phyloP scores from a whole-genome alignment of 2,329 filamentous ascomycete genomes.

The Xylaria hypoxylon region DNA sequence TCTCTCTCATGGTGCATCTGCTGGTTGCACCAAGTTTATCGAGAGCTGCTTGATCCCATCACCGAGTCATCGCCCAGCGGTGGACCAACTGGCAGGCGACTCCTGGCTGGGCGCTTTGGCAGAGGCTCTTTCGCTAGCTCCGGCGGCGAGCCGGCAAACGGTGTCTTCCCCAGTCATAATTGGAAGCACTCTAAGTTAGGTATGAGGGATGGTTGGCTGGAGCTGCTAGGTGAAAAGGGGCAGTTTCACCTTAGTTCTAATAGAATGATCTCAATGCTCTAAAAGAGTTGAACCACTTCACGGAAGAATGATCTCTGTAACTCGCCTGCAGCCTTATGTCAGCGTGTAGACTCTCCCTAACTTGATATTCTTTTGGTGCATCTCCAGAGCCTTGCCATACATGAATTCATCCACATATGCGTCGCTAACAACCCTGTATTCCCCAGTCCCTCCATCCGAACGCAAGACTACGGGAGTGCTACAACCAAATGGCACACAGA shows the following conservation, averaged over 20 bases:
- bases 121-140: neutral
- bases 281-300: too few relatives aligned
- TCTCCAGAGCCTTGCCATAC: neutral
- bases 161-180: too few relatives aligned
- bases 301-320: too few relatives aligned
- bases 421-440: neutral
- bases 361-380: neutral
- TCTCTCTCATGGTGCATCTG: neutral
- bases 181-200: neutral
- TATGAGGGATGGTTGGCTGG: neutral
- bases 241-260: too few relatives aligned
- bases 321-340: neutral
- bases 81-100: neutral
- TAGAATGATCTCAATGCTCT: too few relatives aligned
- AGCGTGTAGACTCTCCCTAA: neutral
- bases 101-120: neutral
- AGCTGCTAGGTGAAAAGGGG: too few relatives aligned
- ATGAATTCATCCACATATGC: slow-evolving; percentile 1
- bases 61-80: neutral
- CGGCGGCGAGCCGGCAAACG: neutral
- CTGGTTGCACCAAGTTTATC: neutral
- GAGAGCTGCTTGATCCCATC: slow-evolving; percentile 4
- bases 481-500: neutral
- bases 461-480: slow-evolving; percentile 1
- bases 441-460: neutral